Evolutionary conservation across 2,329 filamentous ascomycete species (phyloP).

Genomic region (Neonectria sp.): DNA sequence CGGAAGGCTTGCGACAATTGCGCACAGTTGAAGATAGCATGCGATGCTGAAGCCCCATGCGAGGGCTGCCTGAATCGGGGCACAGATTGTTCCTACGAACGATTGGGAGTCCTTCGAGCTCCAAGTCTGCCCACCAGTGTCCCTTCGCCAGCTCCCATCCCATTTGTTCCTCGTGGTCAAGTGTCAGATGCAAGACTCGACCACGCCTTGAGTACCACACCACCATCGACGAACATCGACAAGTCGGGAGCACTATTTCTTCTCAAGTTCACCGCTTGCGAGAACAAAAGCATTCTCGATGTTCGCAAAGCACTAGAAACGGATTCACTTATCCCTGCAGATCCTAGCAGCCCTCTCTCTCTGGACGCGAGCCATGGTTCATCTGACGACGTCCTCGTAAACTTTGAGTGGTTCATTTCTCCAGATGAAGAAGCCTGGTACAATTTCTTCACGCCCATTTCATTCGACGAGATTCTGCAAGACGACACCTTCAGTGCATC

Average conservation of each 20-base stretch:
- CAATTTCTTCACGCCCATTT: not conserved
- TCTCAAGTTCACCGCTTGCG: not conserved
- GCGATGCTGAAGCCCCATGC: not conserved
- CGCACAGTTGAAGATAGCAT: not conserved
- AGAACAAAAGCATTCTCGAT: not conserved
- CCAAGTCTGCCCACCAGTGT: too few species aligned
- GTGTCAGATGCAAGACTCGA: not conserved
- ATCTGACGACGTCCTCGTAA: not conserved
- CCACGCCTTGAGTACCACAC: not conserved
- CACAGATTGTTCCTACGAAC: not conserved
- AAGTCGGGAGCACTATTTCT: not conserved
- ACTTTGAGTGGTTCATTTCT: not conserved
- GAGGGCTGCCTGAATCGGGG: not conserved
- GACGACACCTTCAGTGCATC: not conserved
- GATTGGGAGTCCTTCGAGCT: not conserved
- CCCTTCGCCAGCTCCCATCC: not conserved
- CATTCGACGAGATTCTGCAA: not conserved
- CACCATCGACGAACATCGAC: not conserved
- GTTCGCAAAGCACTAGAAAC: not conserved
- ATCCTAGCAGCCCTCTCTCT: not conserved
- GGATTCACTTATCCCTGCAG: not conserved
- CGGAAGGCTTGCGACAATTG: not conserved
- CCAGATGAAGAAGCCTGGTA: not conserved
- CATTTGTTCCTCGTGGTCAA: not conserved
- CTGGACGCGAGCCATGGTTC: not conserved